Evolutionary conservation across 495 filamentous ascomycete genomes (phyloP).

Genomic region (Neurospora discreta): DNA sequence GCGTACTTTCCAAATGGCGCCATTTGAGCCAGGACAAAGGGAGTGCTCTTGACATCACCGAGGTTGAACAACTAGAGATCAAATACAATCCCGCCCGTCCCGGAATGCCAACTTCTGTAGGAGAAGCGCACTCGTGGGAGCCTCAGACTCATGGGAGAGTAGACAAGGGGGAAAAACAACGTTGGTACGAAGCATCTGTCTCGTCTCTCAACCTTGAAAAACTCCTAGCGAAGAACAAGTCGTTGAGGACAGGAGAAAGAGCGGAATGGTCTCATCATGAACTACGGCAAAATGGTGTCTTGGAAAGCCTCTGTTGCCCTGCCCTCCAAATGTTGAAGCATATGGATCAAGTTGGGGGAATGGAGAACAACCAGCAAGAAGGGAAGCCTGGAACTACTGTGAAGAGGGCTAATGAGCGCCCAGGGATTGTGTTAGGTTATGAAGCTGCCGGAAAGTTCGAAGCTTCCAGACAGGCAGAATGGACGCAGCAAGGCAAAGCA

Average conservation of each 20-base stretch:
- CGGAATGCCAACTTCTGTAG: not conserved
- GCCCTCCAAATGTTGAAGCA: conserved; percentile 20
- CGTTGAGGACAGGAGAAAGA: conserved; percentile 28
- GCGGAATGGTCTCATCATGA: conserved; percentile 23
- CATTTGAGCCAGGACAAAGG: conserved; percentile 8
- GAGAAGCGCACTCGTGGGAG: not conserved
- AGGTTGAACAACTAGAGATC: conserved; percentile 28
- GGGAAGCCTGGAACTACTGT: not conserved
- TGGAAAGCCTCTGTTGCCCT: conserved; percentile 18
- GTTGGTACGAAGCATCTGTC: conserved; percentile 35
- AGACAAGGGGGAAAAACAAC: conserved; percentile 7
- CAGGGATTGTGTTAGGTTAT: not conserved
- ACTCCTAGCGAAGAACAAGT: conserved; percentile 25
- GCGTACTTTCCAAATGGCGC: conserved; percentile 21
- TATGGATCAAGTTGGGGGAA: conserved; percentile 26
- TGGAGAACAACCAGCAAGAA: conserved; percentile 17
- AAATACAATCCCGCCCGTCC: not conserved
- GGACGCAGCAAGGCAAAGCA: not conserved
- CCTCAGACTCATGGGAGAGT: not conserved
- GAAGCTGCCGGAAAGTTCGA: not conserved
- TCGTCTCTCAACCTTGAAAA: conserved; percentile 17
- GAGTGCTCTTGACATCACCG: conserved; percentile 28
- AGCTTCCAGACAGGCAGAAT: not conserved
- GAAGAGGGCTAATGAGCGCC: not conserved
- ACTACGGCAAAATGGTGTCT: conserved; percentile 12